phyloP scores from a whole-genome alignment of 208 protist genomes.

The Leishmania lainsoni region DNA sequence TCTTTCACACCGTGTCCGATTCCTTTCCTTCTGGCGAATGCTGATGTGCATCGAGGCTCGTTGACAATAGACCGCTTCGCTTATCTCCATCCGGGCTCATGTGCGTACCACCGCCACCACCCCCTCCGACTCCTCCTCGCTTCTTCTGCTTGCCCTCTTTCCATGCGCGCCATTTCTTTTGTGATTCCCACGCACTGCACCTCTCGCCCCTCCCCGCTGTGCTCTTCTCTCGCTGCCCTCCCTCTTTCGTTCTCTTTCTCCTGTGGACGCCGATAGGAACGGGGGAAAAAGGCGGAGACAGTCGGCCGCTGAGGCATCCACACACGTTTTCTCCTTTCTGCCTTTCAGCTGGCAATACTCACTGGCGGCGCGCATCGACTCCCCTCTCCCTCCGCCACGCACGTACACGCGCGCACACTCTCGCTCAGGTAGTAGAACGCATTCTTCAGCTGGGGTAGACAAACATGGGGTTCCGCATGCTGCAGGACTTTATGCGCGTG shows the following conservation, averaged over 20 bases:
- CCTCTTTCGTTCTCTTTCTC: not conserved
- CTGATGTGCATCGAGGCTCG: not conserved
- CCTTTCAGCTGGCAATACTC: not conserved
- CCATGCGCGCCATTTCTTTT: not conserved
- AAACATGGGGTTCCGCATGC: slow-evolving; percentile 54
- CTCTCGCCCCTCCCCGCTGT: not conserved
- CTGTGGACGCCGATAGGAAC: not conserved
- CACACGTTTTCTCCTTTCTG: not conserved
- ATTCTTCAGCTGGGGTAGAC: not conserved
- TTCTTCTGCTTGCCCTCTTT: not conserved
- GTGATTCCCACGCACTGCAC: not conserved
- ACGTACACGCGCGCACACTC: not conserved
- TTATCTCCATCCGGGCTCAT: not conserved
- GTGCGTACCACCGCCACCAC: not conserved
- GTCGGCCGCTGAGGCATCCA: not conserved
- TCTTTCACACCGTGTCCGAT: not conserved
- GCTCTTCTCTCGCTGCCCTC: not conserved
- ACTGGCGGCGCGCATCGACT: not conserved
- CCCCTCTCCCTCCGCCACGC: not conserved
- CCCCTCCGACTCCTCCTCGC: not conserved
- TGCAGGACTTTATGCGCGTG: slow-evolving; percentile 66
- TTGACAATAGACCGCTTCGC: not conserved
- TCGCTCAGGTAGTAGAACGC: not conserved
- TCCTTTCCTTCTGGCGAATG: not conserved
- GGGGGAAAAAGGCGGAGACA: not conserved